Percentiles rank a stretch among this genome's conserved stretches.
Conservation (phyloP, 2,329 filamentous ascomycete genomes). For the Talaromyces sp. region DNA sequence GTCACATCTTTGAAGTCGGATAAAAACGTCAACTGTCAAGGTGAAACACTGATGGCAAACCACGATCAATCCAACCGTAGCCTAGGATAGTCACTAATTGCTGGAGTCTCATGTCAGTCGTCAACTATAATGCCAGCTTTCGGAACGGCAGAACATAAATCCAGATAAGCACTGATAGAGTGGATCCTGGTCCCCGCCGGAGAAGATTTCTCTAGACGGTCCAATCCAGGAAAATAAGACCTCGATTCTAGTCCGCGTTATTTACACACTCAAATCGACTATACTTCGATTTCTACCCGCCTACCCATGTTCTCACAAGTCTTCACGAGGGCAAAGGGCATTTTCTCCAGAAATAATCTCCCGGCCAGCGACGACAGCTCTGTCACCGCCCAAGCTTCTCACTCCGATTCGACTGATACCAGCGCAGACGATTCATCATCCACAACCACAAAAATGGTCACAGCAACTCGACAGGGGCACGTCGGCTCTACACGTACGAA, state of each 20-base stretch:
- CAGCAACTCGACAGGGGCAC: constrained; percentile 31
- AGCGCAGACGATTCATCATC: constrained; percentile 10
- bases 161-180: constrained; percentile 19
- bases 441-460: constrained; percentile 31
- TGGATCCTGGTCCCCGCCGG: constrained; percentile 10
- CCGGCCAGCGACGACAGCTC: constrained; percentile 20
- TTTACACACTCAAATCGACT: neutral
- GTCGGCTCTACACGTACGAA: constrained; percentile 22
- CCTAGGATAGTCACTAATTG: neutral
- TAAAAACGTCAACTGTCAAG: neutral
- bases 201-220: constrained; percentile 10
- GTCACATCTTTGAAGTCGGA: neutral
- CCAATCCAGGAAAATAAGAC: neutral
- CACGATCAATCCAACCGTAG: neutral
- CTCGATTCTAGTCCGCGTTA: neutral
- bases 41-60: too few relatives aligned
- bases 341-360: constrained; percentile 35
- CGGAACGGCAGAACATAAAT: constrained; percentile 22
- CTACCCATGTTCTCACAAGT: constrained; percentile 42
- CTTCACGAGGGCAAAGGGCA: constrained; percentile 41
- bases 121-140: neutral
- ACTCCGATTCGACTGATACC: constrained; percentile 15
- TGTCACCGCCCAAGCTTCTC: constrained; percentile 17
- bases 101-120: too few relatives aligned
- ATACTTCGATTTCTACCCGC: constrained; percentile 11